Conservation (phyloP, 1,139 yeast species). For the Wickerhamomyces sp. region DNA sequence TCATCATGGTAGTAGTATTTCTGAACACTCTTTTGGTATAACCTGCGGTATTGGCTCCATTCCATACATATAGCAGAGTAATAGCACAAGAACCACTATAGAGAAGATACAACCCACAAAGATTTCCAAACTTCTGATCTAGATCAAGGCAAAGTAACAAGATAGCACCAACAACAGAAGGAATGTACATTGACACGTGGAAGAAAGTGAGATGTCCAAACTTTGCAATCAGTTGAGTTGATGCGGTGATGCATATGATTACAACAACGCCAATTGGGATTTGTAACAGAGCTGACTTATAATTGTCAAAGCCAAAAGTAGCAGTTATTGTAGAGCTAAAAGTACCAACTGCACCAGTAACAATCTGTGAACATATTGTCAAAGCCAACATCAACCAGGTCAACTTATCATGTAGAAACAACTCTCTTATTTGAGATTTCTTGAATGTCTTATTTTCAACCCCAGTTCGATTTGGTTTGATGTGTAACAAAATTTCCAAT, state of each 20-base stretch:
- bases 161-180: slow-evolving; percentile 39
- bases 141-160: slow-evolving; percentile 38
- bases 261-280: slow-evolving; percentile 43
- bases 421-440: slow-evolving; percentile 36
- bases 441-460: slow-evolving; percentile 40
- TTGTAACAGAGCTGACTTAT: slow-evolving; percentile 43
- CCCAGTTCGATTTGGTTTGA: slow-evolving; percentile 37
- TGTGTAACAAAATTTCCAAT: slow-evolving; percentile 37
- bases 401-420: slow-evolving; percentile 40
- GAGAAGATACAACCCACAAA: slow-evolving; percentile 36
- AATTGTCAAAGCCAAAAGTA: slow-evolving; percentile 31
- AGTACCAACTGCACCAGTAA: slow-evolving; percentile 32
- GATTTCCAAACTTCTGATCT: slow-evolving; percentile 33
- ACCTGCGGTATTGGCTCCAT: slow-evolving; percentile 32
- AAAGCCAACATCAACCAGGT: slow-evolving; percentile 36
- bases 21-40: slow-evolving; percentile 36
- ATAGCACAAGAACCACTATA: slow-evolving; percentile 35
- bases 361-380: slow-evolving; percentile 31
- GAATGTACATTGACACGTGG: slow-evolving; percentile 35
- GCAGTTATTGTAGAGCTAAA: slow-evolving; percentile 31
- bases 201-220: slow-evolving; percentile 26
- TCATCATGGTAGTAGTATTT: slow-evolving; percentile 35
- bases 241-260: slow-evolving; percentile 29
- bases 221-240: slow-evolving; percentile 25
- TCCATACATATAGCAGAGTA: slow-evolving; percentile 35